Base-by-base conservation (phyloP, 108 stramenopile genomes). In the Cyclotella distinguenda region DNA sequence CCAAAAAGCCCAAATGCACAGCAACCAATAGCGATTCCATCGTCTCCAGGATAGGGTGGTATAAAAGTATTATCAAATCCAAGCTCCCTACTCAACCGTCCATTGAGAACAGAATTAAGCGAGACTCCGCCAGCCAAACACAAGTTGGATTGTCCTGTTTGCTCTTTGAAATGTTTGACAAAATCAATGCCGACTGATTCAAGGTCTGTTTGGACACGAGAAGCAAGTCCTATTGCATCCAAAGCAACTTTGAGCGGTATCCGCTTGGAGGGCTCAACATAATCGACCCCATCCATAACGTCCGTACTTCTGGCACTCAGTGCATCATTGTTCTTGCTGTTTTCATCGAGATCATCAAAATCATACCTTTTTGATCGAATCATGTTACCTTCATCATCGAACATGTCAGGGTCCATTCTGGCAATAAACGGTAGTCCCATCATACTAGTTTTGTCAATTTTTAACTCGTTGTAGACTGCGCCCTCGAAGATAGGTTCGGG, bases 61-160 rank as follows among this genome's bases (percentile, higher is more conserved):
- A 97, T 84, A 53, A 85, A 97, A 10, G 89, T 85, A 25, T 90
- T 65, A 23, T 86, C 59, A 71, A 95, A 95, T 11, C 91, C 93
- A 19, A 89, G 76, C 60, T 94, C 90, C 53, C 88, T 61, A 26
- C 83, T 80, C 7, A 97, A 66, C 47, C 80, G 70, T 21, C 96
- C 95, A 68, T 97, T 97, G 49, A 96, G 75, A 22, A 97, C 96
- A 27, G 91, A 90, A 66, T 98, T 97, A 7, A 96, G 64, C 3
- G 86, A 95, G 9, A 98, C 97, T 9, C 96, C 95, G n/a, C 96
- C 96, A 9, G 93, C 84, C 47, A 98, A 63, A 53, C 92, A 92
- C 44, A 97, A 48, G 70, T 95, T 97, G 5, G 53, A 68, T 64
- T 90, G 77, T 2, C 91, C 93, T 5, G 93, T 95, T 58, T 72